Base-by-base conservation (phyloP, 495 filamentous ascomycete genomes). In the Stereocaulon alpinum region DNA sequence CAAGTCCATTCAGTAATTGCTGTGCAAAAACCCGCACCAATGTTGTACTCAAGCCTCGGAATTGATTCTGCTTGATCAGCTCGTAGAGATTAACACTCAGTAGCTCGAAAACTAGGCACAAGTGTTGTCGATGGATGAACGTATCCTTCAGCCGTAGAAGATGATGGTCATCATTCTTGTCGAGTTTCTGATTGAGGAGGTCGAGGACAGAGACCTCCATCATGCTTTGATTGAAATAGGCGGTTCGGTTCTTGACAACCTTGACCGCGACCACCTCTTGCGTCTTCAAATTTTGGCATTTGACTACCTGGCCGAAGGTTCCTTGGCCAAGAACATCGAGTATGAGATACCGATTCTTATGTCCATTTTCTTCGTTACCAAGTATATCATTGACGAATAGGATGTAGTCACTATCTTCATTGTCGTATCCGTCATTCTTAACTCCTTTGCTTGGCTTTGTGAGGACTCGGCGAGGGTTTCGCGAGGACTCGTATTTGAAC, bases 191-290 rank as follows among this genome's bases (percentile, higher is more conserved):
- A 68, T 99, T 98, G 62, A 98, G 82, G 78, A 99, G 69, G 71
- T 99, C 94, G 32, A 99, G 76, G 9, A 99, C 94, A 9, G 94
- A 99, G 30, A 99, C 94, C 67, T 99, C 94, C 94, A 99, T 99
- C 94, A 99, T 99, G 70, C 94, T 99, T 72, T 99, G 94, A 68
- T 99, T 99, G 77, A 99, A 99, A 68, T 99, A 99, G 18, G 94
- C 94, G 0, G 93, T 97, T 70, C 94, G 84, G 71, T 99, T 99
- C 72, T 99, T 99, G 74, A 99, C 92, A 32, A 97, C 94, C 75
- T 99, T 99, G 60, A 99, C 94, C 1, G 94, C 94, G 29, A 99
- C 92, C 40, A 99, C 94, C 71, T 99, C 94, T 69, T 95, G 89
- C 0, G 94, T 96, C 71, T 94, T 96, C 64, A 97, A 72, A 65